Evolutionary conservation across 2,329 filamentous ascomycete genomes (phyloP), one percentile per base, ranked within the genome.

Genomic region (Torrubiellomyces zombiae): DNA sequence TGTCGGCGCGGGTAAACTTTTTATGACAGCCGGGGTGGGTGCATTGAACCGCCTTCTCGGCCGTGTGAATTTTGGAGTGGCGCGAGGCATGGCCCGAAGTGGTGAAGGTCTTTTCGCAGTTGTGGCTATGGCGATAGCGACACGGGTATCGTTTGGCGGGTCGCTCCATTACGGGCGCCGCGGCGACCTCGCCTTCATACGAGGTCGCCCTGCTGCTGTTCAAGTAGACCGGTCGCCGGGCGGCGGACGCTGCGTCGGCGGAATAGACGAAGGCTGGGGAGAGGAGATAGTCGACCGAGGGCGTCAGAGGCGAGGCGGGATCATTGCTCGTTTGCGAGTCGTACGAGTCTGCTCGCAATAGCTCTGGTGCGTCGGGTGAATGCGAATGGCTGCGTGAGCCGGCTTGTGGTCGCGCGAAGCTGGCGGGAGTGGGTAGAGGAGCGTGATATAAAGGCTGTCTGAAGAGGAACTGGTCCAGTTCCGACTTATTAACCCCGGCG

Each of bases 81-180:
- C 79, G 72, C 21, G 79, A 81, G n/a, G 80, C 77, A 40, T 86
- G 79, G 21, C 79, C 79, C 0, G 79, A 85, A 3, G 79, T 86
- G 30, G 79, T 85, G 45, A 86, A 86, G 8, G 71, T 80, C 55
- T 82, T 80, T 39, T 67, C 67, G 54, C 79, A 86, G 20, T 69
- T 66, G 38, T 71, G 75, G 25, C 63, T 65, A 33, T 81, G 75
- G 17, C 72, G 67, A 43, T 75, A 75, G 14, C 75, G 73, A 46
- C 77, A 83, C 2, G 75, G 75, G 39, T 79, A 82, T 29, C 74
- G 65, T 67, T 74, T 82, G 48, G 59, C 50, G 29, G 58, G 43
- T 32, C 62, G 48, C 38, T 67, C 55, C 35, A 49, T 32, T 34
- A 51, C 41, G 20, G 55, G 54, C 24, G 53, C 46, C 25, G 55